Percentiles rank a stretch among this genome's conserved stretches.
phyloP scores from a whole-genome alignment of 2,329 filamentous ascomycete genomes.

The Trichoderma gracile region DNA sequence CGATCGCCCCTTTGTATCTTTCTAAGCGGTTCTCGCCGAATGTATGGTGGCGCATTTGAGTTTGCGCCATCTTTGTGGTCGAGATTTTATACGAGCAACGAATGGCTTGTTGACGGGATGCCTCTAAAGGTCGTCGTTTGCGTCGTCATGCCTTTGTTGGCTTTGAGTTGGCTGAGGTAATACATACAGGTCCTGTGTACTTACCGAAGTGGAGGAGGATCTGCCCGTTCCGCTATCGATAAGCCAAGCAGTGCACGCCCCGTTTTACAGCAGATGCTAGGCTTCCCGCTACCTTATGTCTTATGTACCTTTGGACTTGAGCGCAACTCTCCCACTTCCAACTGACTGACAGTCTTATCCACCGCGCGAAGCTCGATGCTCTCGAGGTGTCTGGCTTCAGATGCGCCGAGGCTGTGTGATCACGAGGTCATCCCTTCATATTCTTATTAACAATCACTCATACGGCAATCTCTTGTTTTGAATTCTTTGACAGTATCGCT shows the following conservation, averaged over 20 bases:
- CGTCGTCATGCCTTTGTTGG: not conserved
- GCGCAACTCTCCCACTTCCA: not conserved
- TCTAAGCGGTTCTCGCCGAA: no score
- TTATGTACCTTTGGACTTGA: no score
- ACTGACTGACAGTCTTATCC: not conserved
- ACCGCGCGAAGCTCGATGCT: not conserved
- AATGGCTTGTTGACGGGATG: no score
- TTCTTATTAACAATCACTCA: not conserved
- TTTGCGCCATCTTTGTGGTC: no score
- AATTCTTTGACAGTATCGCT: not conserved
- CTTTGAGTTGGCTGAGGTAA: no score
- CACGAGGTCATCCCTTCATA: not conserved
- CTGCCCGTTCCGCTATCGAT: conserved; percentile 8
- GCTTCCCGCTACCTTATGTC: no score
- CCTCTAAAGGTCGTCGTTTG: no score
- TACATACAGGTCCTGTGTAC: no score
- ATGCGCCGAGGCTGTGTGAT: not conserved
- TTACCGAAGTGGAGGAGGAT: not conserved
- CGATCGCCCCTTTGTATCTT: no score
- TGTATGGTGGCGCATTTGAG: no score
- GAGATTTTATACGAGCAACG: no score
- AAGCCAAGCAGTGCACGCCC: not conserved
- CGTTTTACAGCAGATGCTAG: no score
- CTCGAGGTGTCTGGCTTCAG: not conserved
- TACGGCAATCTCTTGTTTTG: not conserved